These are phyloP conservation scores for Saposhnikovia divaricata DNA, from an alignment of 129 eudicot genomes.

Conservation along the genomic window DNA sequence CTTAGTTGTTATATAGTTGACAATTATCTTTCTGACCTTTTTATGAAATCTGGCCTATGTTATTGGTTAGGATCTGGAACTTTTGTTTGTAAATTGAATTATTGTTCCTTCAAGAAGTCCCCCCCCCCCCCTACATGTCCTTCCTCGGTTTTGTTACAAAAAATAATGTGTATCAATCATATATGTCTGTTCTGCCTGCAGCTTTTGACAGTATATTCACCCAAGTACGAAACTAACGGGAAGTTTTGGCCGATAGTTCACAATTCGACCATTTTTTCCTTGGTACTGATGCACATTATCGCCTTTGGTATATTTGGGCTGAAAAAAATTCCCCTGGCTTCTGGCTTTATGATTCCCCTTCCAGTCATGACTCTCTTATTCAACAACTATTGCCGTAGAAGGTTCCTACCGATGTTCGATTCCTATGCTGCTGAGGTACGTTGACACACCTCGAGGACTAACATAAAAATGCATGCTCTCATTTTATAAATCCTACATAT, in stretches of 20 bases:
- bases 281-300: constrained; percentile 76
- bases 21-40: not conserved
- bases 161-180: not conserved
- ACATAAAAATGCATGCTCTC: not conserved
- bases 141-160: not conserved
- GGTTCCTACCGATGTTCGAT: constrained; percentile 68
- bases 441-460: not conserved
- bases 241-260: constrained; percentile 87
- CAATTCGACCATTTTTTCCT: constrained; percentile 54
- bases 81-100: too few species aligned
- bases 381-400: constrained; percentile 59
- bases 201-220: constrained; percentile 71
- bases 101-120: not conserved
- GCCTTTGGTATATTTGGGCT: constrained; percentile 90
- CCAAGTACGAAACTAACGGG: constrained; percentile 81
- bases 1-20: too few species aligned
- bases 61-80: not conserved
- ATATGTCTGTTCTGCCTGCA: constrained; percentile 31
- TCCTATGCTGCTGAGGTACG: constrained; percentile 88
- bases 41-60: not conserved
- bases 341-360: constrained; percentile 64
- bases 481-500: not conserved
- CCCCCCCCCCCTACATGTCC: not conserved
- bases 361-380: constrained; percentile 79
- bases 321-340: constrained; percentile 71